Conservation (phyloP, 106 monocot species). For the Acorus gramineus region DNA sequence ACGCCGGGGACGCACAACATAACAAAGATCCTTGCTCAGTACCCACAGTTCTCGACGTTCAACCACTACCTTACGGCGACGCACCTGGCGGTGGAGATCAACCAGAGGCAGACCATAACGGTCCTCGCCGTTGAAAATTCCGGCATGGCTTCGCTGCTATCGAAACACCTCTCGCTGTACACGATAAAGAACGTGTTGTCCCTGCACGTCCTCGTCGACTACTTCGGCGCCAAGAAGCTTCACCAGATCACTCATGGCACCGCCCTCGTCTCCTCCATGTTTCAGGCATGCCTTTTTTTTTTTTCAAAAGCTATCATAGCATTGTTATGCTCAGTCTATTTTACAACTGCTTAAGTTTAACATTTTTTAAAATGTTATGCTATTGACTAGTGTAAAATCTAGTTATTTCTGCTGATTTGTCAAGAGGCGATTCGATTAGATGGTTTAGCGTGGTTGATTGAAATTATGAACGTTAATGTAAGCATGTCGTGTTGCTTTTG, state of each 20-base stretch:
- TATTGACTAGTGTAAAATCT: too few species aligned
- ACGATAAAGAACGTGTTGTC: slow-evolving; percentile 35
- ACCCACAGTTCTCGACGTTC: slow-evolving; percentile 62
- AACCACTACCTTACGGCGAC: slow-evolving; percentile 56
- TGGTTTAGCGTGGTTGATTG: too few species aligned
- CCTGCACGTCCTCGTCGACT: slow-evolving; percentile 55
- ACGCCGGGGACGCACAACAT: slow-evolving; percentile 34
- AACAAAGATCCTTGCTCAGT: slow-evolving; percentile 52
- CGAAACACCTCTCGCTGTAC: slow-evolving; percentile 22
- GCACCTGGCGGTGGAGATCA: slow-evolving; percentile 53
- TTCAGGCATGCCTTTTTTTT: background rate
- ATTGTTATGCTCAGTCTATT: too few species aligned
- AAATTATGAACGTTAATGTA: too few species aligned
- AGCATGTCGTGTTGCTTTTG: too few species aligned
- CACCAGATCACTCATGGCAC: slow-evolving; percentile 39
- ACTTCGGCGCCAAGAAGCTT: slow-evolving; percentile 55
- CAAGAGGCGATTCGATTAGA: too few species aligned
- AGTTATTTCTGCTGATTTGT: too few species aligned
- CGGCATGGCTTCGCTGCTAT: slow-evolving; percentile 35
- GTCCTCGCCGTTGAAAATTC: slow-evolving; percentile 58
- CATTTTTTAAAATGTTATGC: too few species aligned
- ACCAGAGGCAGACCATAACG: slow-evolving; percentile 51
- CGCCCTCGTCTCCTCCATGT: slow-evolving; percentile 38
- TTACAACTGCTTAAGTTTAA: too few species aligned
- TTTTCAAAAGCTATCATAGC: too few species aligned